Evolutionary conservation across 2,329 filamentous ascomycete species (phyloP), one percentile per base, ranked within the genome.

Genomic region (Beauveria brongniartii): DNA sequence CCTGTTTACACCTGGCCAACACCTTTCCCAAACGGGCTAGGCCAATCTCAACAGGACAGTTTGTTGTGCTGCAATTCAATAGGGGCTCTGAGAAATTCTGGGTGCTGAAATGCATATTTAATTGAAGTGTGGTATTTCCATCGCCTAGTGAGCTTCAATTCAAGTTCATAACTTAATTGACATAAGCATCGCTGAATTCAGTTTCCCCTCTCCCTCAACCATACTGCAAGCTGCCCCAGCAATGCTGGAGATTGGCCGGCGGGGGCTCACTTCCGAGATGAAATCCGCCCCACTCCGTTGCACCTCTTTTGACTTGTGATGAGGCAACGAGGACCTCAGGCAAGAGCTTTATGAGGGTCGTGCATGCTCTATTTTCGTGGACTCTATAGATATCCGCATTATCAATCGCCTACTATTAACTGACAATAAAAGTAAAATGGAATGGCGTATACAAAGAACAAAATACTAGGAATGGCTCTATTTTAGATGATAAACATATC

Each of bases 1-100:
- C 34, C 16, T 51, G 26, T 30, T 51, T 52, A 52, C 28, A 14
- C 26, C n/a, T 20, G 12, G 30, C 28, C n/a, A 40, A 18, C 65
- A 71, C 71, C n/a, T 61, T 50, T n/a, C 63, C 64, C 28, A 64
- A 67, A 71, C 61, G 30, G 69, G 71, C 55, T 70, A 71, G 66
- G 70, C 65, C 43, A 57, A 47, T 34, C 47, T 48, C 61, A 57
- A 55, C 56, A 55, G 51, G n/a, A 37, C 34, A 6, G 26, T 34
- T 24, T 3, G 2, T 12, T 44, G 22, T 12, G 40, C 41, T 43
- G 7, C 41, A 43, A 43, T 43, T n/a, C 41, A 43, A 18, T 37
- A 37, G 16, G 14, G 34, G 34, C 34, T 34, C 30, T 37, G 5
- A 16, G 5, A 6, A 37, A 37, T 3, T 37, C 5, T 16, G 0